A percentile compares a stretch with the other conserved stretches of the same genome.
Evolutionary conservation across 805 yeast species (phyloP).

Genomic region (Kodamaea kakaduensis): DNA sequence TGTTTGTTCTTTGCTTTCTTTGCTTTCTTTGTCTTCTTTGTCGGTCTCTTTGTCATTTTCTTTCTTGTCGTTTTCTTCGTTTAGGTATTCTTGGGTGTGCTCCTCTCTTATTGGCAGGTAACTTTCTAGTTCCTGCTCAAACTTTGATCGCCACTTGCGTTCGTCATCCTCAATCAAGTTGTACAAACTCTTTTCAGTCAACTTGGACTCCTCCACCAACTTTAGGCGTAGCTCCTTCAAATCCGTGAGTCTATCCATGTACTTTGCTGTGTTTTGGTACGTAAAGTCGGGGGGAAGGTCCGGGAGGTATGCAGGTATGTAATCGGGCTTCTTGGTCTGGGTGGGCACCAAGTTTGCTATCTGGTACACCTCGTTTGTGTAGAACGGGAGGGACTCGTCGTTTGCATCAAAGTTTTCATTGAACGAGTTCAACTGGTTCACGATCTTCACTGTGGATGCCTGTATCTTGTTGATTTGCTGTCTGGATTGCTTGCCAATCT

Average conservation of each 20-base stretch:
- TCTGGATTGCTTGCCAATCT: conserved; percentile 13
- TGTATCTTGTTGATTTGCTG: conserved; percentile 9
- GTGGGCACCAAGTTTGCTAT: conserved; percentile 54
- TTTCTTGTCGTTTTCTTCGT: conserved; percentile 8
- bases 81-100: conserved; percentile 15
- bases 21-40: background rate
- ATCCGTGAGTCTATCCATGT: conserved; percentile 57
- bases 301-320: conserved; percentile 77
- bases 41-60: background rate
- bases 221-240: conserved; percentile 67
- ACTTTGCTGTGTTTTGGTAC: conserved; percentile 72
- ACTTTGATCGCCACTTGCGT: conserved; percentile 22
- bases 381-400: conserved; percentile 47
- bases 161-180: conserved; percentile 46
- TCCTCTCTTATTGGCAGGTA: conserved; percentile 8
- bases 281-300: conserved; percentile 93
- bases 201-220: conserved; percentile 74
- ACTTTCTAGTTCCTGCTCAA: conserved; percentile 23
- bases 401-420: conserved; percentile 19
- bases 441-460: conserved; percentile 13
- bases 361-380: conserved; percentile 48
- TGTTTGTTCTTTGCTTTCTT: conserved; percentile 1
- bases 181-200: conserved; percentile 75
- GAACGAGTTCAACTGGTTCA: conserved; percentile 8
- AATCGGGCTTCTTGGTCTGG: conserved; percentile 35